Conservation (phyloP, 2,329 filamentous ascomycete species). For the Arthroderma uncinatum region DNA sequence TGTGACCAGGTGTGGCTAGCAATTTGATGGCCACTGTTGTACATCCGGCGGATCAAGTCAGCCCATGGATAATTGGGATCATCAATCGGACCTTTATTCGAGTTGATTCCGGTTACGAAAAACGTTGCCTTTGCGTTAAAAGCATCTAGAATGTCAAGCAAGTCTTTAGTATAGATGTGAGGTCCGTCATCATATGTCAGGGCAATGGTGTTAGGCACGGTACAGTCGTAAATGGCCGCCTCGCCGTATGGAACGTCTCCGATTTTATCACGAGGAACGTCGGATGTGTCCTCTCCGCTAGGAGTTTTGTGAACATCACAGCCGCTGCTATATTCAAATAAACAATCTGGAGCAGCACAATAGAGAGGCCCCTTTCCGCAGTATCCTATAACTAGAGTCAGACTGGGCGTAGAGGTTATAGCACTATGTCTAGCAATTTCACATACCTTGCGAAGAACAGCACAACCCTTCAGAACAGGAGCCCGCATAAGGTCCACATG, state of each 20-base stretch:
- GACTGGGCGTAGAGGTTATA: neutral
- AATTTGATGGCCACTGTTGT: conserved; percentile 39
- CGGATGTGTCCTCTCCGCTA: conserved; percentile 25
- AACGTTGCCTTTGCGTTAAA: conserved; percentile 57
- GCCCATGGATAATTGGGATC: conserved; percentile 31
- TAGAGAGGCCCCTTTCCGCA: conserved; percentile 29
- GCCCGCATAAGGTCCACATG: conserved; percentile 27
- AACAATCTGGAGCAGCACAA: conserved; percentile 33
- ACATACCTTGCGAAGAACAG: conserved; percentile 31
- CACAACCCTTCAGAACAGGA: conserved; percentile 28
- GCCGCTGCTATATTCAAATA: conserved; percentile 27
- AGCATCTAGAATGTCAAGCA: conserved; percentile 49
- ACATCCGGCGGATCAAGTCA: conserved; percentile 32
- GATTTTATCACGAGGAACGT: conserved; percentile 26
- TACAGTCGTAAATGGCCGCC: conserved; percentile 29
- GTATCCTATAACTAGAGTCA: conserved; percentile 22
- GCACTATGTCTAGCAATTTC: neutral
- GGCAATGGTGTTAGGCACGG: conserved; percentile 48
- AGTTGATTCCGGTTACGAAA: conserved; percentile 47
- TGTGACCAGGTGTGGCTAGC: conserved; percentile 45
- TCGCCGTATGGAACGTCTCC: conserved; percentile 30
- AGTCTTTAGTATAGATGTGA: conserved; percentile 48
- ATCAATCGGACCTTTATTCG: conserved; percentile 36
- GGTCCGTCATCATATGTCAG: conserved; percentile 60
- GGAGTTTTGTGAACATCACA: conserved; percentile 30